Evolutionary conservation across 305 asterid species (phyloP).

Genomic region (Ilex paraguariensis): DNA sequence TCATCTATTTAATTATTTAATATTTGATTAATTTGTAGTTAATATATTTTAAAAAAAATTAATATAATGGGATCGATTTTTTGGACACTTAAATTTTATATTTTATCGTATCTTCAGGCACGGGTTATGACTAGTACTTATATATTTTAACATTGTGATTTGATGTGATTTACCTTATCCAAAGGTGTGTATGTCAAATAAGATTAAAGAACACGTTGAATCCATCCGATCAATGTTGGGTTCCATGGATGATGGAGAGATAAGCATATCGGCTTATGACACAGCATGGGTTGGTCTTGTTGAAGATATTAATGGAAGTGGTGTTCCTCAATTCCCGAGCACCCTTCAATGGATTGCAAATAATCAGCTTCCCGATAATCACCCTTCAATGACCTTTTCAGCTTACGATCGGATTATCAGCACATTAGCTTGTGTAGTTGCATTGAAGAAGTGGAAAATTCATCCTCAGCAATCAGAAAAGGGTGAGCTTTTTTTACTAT

Average conservation of each 20-base stretch:
- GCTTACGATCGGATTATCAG: slow-evolving; percentile 24
- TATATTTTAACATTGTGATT: too few relatives aligned
- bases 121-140: too few relatives aligned
- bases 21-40: too few relatives aligned
- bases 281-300: slow-evolving; percentile 24
- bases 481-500: slow-evolving; percentile 15
- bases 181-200: slow-evolving; percentile 15
- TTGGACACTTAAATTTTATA: too few relatives aligned
- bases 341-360: slow-evolving; percentile 24
- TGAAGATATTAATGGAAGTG: slow-evolving; percentile 11
- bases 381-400: too few relatives aligned
- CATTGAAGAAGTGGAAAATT: slow-evolving; percentile 24
- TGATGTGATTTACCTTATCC: neutral
- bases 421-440: slow-evolving; percentile 33
- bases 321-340: slow-evolving; percentile 22
- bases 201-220: slow-evolving; percentile 25
- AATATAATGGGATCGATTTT: too few relatives aligned
- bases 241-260: slow-evolving; percentile 27
- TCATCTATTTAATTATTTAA: too few relatives aligned
- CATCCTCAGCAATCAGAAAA: slow-evolving; percentile 7
- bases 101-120: too few relatives aligned
- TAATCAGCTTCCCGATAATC: slow-evolving; percentile 28
- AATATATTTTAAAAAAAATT: too few relatives aligned
- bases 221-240: slow-evolving; percentile 19
- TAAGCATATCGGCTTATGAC: slow-evolving; percentile 36